These are phyloP conservation scores for Thozetella sp. DNA, from an alignment of 495 filamentous ascomycete genomes.

Conservation along the genomic window DNA sequence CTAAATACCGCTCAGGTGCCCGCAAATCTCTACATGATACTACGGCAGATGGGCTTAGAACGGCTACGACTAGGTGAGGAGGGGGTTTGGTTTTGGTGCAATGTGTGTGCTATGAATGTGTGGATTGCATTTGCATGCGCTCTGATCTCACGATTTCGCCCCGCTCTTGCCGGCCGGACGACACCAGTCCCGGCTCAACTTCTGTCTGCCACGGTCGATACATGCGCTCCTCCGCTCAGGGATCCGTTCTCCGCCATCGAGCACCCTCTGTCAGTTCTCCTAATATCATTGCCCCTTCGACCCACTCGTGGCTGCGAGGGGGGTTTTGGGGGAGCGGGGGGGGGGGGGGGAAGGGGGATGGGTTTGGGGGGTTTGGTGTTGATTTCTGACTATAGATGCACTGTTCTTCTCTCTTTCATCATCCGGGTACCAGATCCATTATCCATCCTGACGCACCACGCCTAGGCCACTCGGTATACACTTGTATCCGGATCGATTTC, in stretches of 20 bases:
- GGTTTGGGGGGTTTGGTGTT: too few species aligned
- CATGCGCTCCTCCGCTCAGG: not conserved
- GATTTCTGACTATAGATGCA: too few species aligned
- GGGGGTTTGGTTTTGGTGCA: not conserved
- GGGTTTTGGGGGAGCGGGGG: too few species aligned
- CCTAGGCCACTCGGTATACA: conserved; percentile 1
- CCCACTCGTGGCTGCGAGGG: too few species aligned
- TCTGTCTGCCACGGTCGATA: not conserved
- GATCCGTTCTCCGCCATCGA: too few species aligned
- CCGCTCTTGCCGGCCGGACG: not conserved
- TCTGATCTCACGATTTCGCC: not conserved
- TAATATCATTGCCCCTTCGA: too few species aligned
- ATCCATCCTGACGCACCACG: not conserved
- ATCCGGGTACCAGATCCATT: not conserved
- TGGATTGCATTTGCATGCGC: conserved; percentile 1
- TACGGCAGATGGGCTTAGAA: too few species aligned
- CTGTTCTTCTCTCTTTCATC: not conserved
- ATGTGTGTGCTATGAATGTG: not conserved
- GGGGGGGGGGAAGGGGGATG: too few species aligned
- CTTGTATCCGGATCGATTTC: not conserved
- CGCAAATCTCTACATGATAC: too few species aligned
- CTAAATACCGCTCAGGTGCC: too few species aligned
- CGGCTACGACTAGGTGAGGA: not conserved
- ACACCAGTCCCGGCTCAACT: not conserved
- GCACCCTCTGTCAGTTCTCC: not conserved